These are phyloP conservation scores for Umbelopsis vinacea DNA, from an alignment of 192 early-diverging fungal genomes.

Conservation along the genomic window DNA sequence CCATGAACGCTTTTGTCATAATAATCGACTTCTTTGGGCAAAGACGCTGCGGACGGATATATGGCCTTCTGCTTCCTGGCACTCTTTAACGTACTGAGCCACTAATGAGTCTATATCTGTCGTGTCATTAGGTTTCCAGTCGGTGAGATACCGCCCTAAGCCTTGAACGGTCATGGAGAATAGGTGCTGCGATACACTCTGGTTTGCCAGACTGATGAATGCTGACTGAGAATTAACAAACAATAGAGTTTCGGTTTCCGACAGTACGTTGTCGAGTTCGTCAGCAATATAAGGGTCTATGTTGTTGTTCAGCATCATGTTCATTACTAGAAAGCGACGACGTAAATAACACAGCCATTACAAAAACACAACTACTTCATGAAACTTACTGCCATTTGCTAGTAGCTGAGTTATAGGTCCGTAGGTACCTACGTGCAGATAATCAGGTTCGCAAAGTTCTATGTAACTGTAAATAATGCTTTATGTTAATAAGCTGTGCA, in stretches of 20 bases:
- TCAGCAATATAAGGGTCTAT: background rate
- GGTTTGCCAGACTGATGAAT: background rate
- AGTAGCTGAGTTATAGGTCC: background rate
- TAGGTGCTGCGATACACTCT: background rate
- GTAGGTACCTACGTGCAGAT: background rate
- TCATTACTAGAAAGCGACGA: background rate
- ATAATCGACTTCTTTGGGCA: slow-evolving; percentile 18
- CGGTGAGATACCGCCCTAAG: background rate
- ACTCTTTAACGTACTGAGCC: slow-evolving; percentile 11
- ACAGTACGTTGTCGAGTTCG: background rate
- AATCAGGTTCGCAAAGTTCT: slow-evolving; percentile 1
- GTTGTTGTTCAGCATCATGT: background rate
- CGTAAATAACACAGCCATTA: background rate
- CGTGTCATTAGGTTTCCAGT: background rate
- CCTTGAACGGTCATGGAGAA: background rate
- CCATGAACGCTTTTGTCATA: background rate
- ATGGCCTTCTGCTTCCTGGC: background rate
- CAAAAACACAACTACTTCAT: background rate
- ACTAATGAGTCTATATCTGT: background rate
- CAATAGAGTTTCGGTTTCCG: background rate
- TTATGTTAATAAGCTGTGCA: too few relatives aligned
- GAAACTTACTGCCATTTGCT: background rate
- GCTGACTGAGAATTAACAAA: slow-evolving; percentile 1
- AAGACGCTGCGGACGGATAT: background rate
- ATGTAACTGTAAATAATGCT: background rate